phyloP scores from a whole-genome alignment of 208 protist genomes.

The Porcisia hertigi region DNA sequence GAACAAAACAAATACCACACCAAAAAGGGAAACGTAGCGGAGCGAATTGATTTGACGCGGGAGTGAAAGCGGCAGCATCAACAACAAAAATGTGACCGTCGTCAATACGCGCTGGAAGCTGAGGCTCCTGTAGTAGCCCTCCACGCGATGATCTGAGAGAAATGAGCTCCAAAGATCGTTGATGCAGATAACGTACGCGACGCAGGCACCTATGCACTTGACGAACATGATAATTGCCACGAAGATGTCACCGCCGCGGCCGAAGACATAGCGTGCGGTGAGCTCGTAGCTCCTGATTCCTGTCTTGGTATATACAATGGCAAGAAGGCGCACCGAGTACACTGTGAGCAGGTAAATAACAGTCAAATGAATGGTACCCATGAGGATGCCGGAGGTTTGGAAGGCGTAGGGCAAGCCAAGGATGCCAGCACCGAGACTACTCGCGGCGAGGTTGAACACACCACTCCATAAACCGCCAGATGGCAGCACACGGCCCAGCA shows the following conservation, averaged over 20 bases:
- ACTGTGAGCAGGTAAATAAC: constrained; percentile 69
- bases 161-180: constrained; percentile 55
- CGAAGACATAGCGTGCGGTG: constrained; percentile 54
- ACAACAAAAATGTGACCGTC: constrained; percentile 46
- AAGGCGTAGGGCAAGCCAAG: constrained; percentile 70
- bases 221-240: constrained; percentile 67
- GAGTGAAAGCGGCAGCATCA: constrained; percentile 79
- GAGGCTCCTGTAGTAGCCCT: constrained; percentile 27
- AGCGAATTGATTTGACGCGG: constrained; percentile 78
- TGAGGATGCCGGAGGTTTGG: constrained; percentile 48
- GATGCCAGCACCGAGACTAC: constrained; percentile 72
- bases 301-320: constrained; percentile 47
- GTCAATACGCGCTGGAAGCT: constrained; percentile 46
- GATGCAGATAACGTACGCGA: constrained; percentile 76
- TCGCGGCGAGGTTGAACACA: constrained; percentile 71
- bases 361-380: constrained; percentile 67
- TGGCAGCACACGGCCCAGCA: constrained; percentile 37
- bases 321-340: constrained; percentile 66
- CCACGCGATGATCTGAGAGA: constrained; percentile 38
- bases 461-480: constrained; percentile 47
- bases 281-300: constrained; percentile 67
- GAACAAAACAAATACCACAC: constrained; percentile 63
- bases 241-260: constrained; percentile 55
- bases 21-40: constrained; percentile 71
- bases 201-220: constrained; percentile 76